These are phyloP conservation scores for Xylaria telfairii DNA, from an alignment of 495 filamentous ascomycete species.

Conservation along the genomic window DNA sequence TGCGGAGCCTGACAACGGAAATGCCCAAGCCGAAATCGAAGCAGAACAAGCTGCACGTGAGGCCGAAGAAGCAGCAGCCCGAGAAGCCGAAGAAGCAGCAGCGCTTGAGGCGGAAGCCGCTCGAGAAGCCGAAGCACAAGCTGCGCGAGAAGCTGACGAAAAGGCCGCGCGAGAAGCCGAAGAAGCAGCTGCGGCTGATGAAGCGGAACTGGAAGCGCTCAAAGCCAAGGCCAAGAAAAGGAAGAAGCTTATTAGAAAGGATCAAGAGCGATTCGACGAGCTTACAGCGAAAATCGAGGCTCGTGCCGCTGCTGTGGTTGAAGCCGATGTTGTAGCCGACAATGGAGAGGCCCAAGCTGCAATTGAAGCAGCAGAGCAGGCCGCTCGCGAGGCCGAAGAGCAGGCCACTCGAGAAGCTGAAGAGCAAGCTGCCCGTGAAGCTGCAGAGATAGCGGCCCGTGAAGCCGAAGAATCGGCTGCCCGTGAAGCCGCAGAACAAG, in stretches of 20 bases:
- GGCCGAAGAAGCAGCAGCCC: constrained; percentile 31
- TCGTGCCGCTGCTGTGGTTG: constrained; percentile 21
- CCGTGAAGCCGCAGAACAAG: constrained; percentile 17
- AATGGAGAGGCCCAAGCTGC: constrained; percentile 8
- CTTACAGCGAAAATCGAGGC: constrained; percentile 44
- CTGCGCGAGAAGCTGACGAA: no score
- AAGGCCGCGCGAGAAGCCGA: constrained; percentile 34
- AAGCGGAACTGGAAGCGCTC: constrained; percentile 30
- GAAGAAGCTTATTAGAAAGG: constrained; percentile 11
- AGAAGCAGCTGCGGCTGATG: constrained; percentile 26
- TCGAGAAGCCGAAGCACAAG: constrained; percentile 33
- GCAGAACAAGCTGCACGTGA: constrained; percentile 30
- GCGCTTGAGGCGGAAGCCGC: constrained; percentile 30
- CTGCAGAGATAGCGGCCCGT: constrained; percentile 37
- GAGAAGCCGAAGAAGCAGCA: constrained; percentile 44
- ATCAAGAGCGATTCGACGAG: constrained; percentile 46
- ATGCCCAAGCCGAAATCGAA: constrained; percentile 23
- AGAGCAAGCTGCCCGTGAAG: constrained; percentile 37
- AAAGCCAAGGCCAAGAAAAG: constrained; percentile 27
- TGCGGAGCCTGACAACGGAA: not conserved
- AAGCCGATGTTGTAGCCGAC: not conserved
- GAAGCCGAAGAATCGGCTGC: constrained; percentile 31
- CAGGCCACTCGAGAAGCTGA: constrained; percentile 40
- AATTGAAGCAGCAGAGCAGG: constrained; percentile 38
- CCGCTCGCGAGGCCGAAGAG: constrained; percentile 33